Evolutionary conservation across 2,329 filamentous ascomycete species (phyloP).

Genomic region (Diaporthe sp.): DNA sequence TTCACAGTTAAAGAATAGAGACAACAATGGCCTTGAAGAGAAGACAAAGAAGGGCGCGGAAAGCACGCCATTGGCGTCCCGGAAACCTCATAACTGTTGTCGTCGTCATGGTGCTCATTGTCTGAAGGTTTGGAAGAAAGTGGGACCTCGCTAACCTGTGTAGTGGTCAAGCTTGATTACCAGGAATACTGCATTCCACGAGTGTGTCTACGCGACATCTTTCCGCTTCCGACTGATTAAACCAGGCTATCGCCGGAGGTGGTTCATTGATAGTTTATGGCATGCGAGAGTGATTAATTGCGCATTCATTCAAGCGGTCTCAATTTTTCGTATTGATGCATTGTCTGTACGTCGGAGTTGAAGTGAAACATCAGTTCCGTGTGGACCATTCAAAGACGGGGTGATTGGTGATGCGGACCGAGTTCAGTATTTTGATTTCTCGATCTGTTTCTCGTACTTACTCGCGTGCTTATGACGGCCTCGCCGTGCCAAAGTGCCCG

Average conservation of each 20-base stretch:
- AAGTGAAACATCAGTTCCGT: too few relatives aligned
- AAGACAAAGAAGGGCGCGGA: background rate
- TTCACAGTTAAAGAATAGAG: background rate
- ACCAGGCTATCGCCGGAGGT: background rate
- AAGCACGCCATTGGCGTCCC: too few relatives aligned
- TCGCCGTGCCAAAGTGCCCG: too few relatives aligned
- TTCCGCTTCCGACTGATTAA: background rate
- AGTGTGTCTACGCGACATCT: background rate
- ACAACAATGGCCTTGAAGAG: background rate
- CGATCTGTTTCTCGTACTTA: too few relatives aligned
- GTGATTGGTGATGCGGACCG: too few relatives aligned
- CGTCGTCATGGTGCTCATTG: background rate
- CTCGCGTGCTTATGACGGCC: too few relatives aligned
- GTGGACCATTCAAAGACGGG: too few relatives aligned
- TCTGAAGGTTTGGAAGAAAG: background rate
- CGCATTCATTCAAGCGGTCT: too few relatives aligned
- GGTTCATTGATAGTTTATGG: background rate
- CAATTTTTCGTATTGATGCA: background rate
- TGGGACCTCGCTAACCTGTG: background rate
- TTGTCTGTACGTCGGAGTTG: background rate
- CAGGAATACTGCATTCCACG: background rate
- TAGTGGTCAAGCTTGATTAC: too few relatives aligned
- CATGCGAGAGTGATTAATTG: too few relatives aligned
- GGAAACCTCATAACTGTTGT: too few relatives aligned
- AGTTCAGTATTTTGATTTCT: too few relatives aligned